Evolutionary conservation across 2,329 filamentous ascomycete genomes (phyloP).

Genomic region (Lithohypha guttulata): DNA sequence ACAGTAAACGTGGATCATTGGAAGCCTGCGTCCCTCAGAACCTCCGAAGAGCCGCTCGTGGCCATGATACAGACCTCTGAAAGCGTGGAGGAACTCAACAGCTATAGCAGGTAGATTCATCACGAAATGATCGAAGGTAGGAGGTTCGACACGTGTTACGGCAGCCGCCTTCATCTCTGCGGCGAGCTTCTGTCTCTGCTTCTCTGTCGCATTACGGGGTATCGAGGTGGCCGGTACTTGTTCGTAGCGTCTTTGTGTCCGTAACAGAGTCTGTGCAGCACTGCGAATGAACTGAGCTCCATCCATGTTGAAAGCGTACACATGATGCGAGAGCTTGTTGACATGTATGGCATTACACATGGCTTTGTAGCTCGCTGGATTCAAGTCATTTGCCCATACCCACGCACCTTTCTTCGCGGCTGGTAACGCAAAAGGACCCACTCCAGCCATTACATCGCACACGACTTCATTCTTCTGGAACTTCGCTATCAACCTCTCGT

Average conservation of each 20-base stretch:
- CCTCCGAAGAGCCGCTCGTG: constrained; percentile 56
- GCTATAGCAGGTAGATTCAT: constrained; percentile 95
- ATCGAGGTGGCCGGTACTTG: constrained; percentile 37
- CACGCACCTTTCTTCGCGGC: constrained; percentile 84
- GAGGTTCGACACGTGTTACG: constrained; percentile 46
- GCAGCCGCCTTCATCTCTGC: constrained; percentile 8
- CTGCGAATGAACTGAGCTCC: constrained; percentile 68
- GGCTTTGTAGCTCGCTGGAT: constrained; percentile 71
- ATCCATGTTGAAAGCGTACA: constrained; percentile 70
- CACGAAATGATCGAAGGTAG: constrained; percentile 80
- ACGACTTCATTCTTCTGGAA: constrained; percentile 82
- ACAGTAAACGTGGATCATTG: constrained; percentile 87
- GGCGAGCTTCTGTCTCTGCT: constrained; percentile 25
- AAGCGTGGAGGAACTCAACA: constrained; percentile 67
- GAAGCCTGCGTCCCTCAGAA: constrained; percentile 50
- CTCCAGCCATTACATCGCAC: constrained; percentile 93
- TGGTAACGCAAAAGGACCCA: constrained; percentile 88
- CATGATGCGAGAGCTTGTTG: constrained; percentile 72
- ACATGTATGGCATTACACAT: constrained; percentile 58
- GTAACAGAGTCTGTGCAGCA: constrained; percentile 49
- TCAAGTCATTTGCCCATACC: constrained; percentile 94
- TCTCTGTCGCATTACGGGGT: constrained; percentile 20
- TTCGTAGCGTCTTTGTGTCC: constrained; percentile 41
- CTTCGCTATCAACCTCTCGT: constrained; percentile 62
- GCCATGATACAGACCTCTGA: constrained; percentile 70